A percentile compares a stretch with the other conserved stretches of the same genome.
phyloP scores from a whole-genome alignment of 805 yeast species.

The Candida golubevii region DNA sequence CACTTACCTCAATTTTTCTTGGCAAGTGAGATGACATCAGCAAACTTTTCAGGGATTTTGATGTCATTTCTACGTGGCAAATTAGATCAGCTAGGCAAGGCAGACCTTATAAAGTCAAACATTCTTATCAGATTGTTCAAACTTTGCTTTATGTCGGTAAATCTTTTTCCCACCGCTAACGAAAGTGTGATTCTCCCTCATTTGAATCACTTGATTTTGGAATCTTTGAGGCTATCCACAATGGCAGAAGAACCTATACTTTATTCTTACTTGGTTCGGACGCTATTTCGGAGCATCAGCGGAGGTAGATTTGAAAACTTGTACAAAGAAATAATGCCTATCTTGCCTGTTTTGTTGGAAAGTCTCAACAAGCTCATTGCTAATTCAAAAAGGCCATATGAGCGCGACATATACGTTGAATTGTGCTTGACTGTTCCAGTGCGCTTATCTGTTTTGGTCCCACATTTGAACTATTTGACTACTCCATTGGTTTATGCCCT shows the following conservation, averaged over 20 bases:
- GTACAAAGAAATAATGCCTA: slow-evolving; percentile 89
- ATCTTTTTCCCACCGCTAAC: slow-evolving; percentile 80
- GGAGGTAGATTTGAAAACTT: slow-evolving; percentile 94
- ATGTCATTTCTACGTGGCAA: slow-evolving; percentile 71
- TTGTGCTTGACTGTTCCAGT: slow-evolving; percentile 95
- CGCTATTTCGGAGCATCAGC: slow-evolving; percentile 89
- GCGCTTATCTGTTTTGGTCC: slow-evolving; percentile 86
- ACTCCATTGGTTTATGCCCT: slow-evolving; percentile 88
- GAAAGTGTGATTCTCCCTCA: slow-evolving; percentile 88
- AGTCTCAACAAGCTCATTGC: slow-evolving; percentile 78
- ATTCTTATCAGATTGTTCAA: slow-evolving; percentile 84
- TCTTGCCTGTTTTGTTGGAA: slow-evolving; percentile 80
- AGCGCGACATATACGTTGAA: slow-evolving; percentile 91
- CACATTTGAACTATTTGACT: slow-evolving; percentile 84
- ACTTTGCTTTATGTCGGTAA: slow-evolving; percentile 93
- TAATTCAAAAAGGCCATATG: slow-evolving; percentile 83
- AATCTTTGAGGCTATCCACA: slow-evolving; percentile 74
- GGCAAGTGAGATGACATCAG: slow-evolving; percentile 91
- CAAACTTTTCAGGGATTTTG: slow-evolving; percentile 83
- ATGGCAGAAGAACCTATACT: slow-evolving; percentile 87
- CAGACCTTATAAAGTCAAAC: slow-evolving; percentile 71
- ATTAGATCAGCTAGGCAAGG: slow-evolving; percentile 73
- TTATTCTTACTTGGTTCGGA: slow-evolving; percentile 82
- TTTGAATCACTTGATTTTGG: slow-evolving; percentile 73
- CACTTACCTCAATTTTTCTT: slow-evolving; percentile 92